Base-by-base conservation (phyloP, 2,329 filamentous ascomycete species). In the Colletotrichum sp. region DNA sequence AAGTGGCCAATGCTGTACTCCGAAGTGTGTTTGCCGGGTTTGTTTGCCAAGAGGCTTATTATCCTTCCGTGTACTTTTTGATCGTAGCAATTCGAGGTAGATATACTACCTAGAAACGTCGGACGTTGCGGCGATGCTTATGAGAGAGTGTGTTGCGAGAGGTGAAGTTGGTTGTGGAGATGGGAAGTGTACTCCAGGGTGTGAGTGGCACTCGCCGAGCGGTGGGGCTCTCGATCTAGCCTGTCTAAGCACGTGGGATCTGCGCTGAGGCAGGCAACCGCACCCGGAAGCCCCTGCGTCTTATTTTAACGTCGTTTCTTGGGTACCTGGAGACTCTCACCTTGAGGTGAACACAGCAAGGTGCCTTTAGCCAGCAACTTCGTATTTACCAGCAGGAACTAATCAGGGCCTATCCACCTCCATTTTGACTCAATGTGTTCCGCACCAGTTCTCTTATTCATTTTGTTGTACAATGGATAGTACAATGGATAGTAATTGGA, bases 161-260 rank as follows among this genome's bases (percentile, higher is more conserved):
- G 16, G 21, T 60, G 66, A 48, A 36, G 66, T 68, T 39, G 24
- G 52, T 36, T 32, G 18, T 39, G 30, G 52, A 66, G 63, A 26
- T n/a, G 52, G 66, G 59, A 59, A 59, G 66, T 68, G n/a, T 55
- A 28, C 66, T 24, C 52, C 32, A 32, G 28, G 57, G 59, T 63
- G 32, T 36, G 52, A 32, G 21, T 12, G 63, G 63, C 28, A 48
- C 39, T 30, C 64, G 66, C 66, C 66, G 52, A 60, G 52, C 12
- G 34, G 68, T 70, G 68, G 68, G 68, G 57, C 68, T 32, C 43
- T 24, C 43, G 43, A 52, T 60, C 34, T 34, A 30, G 52, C 55
- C 21, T 39, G 21, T 68, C 52, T n/a, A 32, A 59, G 68, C 68
- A 70, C 68, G 68, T 70, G 68, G 66, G 68, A 70, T 70, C 68